phyloP scores from a whole-genome alignment of 768 basidiomycete genomes.

The Neoboletus brunneissimus region DNA sequence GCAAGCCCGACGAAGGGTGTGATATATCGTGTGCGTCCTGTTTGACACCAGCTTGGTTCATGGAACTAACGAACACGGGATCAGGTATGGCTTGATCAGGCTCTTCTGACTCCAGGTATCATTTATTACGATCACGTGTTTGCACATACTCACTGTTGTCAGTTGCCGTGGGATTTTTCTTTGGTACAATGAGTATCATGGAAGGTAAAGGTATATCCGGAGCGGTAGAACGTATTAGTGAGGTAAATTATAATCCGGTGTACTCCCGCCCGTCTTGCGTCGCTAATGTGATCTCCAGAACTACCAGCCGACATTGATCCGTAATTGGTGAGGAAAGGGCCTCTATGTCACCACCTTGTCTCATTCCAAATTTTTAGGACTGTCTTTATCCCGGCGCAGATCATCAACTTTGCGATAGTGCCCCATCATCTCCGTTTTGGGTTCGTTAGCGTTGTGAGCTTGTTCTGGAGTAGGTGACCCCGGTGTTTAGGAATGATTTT shows the following conservation, averaged over 20 bases:
- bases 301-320: constrained; percentile 69
- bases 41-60: neutral
- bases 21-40: constrained; percentile 53
- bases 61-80: neutral
- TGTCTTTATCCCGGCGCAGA: constrained; percentile 73
- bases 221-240: constrained; percentile 47
- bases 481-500: neutral
- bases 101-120: constrained; percentile 65
- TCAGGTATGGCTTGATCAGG: constrained; percentile 82
- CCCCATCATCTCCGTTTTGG: constrained; percentile 77
- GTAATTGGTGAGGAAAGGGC: constrained; percentile 58
- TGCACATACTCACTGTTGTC: constrained; percentile 3
- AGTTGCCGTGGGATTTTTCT: constrained; percentile 54
- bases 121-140: constrained; percentile 3
- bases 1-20: constrained; percentile 54
- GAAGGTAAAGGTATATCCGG: constrained; percentile 65
- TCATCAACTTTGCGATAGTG: constrained; percentile 75
- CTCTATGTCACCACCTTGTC: neutral
- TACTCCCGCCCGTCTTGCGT: neutral
- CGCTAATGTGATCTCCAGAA: constrained; percentile 39
- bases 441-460: constrained; percentile 69
- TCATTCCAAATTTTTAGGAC: constrained; percentile 40
- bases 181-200: constrained; percentile 74
- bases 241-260: constrained; percentile 21
- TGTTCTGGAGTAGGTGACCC: constrained; percentile 72